Percentiles rank a stretch among this genome's conserved stretches.
These are phyloP conservation scores for Rutstroemia sp. DNA, from an alignment of 2,329 filamentous ascomycete species.

Conservation along the genomic window DNA sequence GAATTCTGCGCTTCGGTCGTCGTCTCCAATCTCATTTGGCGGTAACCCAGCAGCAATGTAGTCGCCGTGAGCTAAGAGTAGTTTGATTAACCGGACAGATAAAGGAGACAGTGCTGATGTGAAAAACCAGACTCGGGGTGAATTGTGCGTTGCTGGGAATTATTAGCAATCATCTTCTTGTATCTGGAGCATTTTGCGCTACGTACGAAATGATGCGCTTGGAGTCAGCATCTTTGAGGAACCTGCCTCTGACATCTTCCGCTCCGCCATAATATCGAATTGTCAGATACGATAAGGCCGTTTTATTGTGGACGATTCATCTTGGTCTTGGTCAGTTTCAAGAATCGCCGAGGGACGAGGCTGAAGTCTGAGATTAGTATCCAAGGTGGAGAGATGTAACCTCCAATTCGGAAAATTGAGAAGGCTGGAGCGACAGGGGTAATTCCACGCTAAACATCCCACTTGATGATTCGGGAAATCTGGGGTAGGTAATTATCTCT, in stretches of 20 bases:
- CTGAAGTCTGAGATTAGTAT: too few species aligned
- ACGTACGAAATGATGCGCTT: slow-evolving; percentile 25
- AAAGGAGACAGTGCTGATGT: slow-evolving; percentile 82
- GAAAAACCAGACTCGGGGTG: slow-evolving; percentile 86
- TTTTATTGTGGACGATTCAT: background rate
- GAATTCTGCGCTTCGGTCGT: slow-evolving; percentile 69
- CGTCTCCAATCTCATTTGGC: slow-evolving; percentile 70
- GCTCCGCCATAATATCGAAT: slow-evolving; percentile 34
- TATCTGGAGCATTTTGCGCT: background rate
- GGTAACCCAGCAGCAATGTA: slow-evolving; percentile 80
- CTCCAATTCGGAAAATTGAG: background rate
- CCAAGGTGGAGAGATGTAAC: too few species aligned
- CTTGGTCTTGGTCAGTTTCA: too few species aligned
- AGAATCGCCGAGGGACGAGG: too few species aligned
- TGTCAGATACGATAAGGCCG: background rate
- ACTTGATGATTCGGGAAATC: slow-evolving; percentile 5
- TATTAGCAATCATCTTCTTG: slow-evolving; percentile 10
- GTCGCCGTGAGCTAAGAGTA: slow-evolving; percentile 84
- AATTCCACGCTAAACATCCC: background rate
- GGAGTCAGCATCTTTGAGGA: slow-evolving; percentile 27
- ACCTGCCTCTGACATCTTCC: slow-evolving; percentile 38
- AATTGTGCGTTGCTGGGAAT: slow-evolving; percentile 49
- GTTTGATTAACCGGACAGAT: slow-evolving; percentile 71
- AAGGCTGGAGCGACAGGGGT: background rate
- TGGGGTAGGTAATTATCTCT: slow-evolving; percentile 1